Percentiles rank a stretch among this genome's conserved stretches.
Conservation (phyloP, 768 basidiomycete genomes). For the Agrocybe pediades region DNA sequence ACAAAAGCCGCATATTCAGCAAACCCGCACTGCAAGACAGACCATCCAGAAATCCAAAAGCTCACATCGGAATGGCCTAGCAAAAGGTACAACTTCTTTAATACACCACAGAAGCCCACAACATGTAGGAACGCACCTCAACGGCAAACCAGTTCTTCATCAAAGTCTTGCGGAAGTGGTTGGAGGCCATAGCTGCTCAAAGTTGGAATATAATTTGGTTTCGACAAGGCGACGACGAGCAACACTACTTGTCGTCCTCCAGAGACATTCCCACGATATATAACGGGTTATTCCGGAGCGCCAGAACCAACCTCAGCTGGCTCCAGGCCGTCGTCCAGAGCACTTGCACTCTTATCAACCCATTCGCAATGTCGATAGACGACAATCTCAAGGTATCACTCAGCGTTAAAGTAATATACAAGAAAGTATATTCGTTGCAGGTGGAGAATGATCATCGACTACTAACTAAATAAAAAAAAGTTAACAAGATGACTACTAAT, state of each 20-base stretch:
- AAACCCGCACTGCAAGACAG: neutral
- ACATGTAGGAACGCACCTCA: too few species aligned
- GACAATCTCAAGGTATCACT: neutral
- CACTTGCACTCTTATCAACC: neutral
- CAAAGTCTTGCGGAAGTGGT: constrained; percentile 38
- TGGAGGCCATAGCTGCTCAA: constrained; percentile 22
- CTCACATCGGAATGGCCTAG: constrained; percentile 58
- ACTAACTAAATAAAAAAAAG: constrained; percentile 4
- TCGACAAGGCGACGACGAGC: constrained; percentile 7
- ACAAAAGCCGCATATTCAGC: neutral
- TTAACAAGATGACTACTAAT: constrained; percentile 17
- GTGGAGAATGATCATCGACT: neutral
- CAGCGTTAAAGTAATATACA: constrained; percentile 1
- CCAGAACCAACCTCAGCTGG: neutral
- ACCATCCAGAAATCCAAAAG: neutral
- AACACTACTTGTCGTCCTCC: constrained; percentile 6
- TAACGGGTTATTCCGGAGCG: constrained; percentile 35
- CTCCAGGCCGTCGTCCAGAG: constrained; percentile 9
- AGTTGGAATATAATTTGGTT: constrained; percentile 12
- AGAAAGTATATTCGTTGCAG: constrained; percentile 9
- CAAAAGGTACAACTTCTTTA: constrained; percentile 14
- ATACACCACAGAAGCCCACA: neutral
- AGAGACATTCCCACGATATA: constrained; percentile 29
- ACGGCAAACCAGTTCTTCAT: constrained; percentile 76
- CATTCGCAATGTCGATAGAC: neutral